phyloP scores from a whole-genome alignment of 2,329 filamentous ascomycete species.

The Botrytis pseudocinerea region DNA sequence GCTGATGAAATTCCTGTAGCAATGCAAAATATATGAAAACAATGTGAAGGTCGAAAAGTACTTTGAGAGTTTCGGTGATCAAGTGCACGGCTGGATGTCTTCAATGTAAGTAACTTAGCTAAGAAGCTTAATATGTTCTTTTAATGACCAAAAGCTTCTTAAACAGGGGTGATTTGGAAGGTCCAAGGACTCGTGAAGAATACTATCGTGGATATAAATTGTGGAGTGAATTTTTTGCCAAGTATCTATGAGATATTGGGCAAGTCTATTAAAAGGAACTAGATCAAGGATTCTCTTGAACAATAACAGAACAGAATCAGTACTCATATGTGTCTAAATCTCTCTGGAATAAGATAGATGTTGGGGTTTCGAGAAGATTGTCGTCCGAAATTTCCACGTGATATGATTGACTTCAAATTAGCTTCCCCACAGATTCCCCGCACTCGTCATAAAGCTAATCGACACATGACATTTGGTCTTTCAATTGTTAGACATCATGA shows the following conservation, averaged over 20 bases:
- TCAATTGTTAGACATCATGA: too few relatives aligned
- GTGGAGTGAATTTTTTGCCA: constrained; percentile 10
- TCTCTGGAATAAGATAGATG: neutral
- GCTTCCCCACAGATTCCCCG: neutral
- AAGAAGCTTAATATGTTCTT: neutral
- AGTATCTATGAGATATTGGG: neutral
- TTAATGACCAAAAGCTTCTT: neutral
- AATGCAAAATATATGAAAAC: constrained; percentile 45
- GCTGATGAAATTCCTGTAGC: constrained; percentile 41
- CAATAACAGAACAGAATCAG: neutral
- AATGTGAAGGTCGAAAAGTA: constrained; percentile 50
- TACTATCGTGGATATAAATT: constrained; percentile 24
- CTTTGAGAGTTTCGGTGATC: constrained; percentile 64
- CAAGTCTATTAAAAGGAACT: neutral
- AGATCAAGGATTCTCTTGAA: neutral
- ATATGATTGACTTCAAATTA: neutral
- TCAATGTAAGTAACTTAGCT: constrained; percentile 48
- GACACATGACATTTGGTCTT: too few relatives aligned
- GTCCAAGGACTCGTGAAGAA: constrained; percentile 14
- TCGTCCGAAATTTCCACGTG: neutral
- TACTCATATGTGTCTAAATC: neutral
- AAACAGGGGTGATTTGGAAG: constrained; percentile 11
- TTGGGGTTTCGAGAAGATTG: neutral
- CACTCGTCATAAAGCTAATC: too few relatives aligned
- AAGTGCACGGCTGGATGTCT: constrained; percentile 75